Conservation (phyloP, 306 rosid species). For the Cucumis cinereus region DNA sequence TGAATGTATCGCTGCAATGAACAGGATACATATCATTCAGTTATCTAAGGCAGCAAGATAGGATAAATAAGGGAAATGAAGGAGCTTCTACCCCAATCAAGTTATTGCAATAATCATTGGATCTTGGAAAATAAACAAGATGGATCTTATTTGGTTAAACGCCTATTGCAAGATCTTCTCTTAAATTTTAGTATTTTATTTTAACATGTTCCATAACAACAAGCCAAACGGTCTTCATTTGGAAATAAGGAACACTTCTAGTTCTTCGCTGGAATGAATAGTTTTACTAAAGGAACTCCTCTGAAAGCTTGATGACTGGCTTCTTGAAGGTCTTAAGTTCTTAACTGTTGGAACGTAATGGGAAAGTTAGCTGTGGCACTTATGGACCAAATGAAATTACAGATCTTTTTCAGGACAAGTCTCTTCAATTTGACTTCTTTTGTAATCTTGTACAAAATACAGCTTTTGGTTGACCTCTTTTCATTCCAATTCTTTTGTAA, state of each 20-base stretch:
- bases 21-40: neutral
- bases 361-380: too few species aligned
- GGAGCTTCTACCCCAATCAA: neutral
- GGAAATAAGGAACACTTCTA: neutral
- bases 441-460: too few species aligned
- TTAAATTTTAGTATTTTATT: neutral
- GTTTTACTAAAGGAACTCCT: neutral
- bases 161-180: neutral
- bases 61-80: neutral
- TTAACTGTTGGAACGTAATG: too few species aligned
- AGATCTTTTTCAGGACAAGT: too few species aligned
- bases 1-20: slow-evolving; percentile 79
- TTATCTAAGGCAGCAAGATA: neutral
- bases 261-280: neutral
- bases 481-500: too few species aligned
- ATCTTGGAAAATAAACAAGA: neutral
- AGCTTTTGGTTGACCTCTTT: too few species aligned
- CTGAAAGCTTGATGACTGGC: too few species aligned
- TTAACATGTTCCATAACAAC: neutral
- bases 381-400: too few species aligned
- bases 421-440: too few species aligned
- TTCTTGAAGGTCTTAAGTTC: too few species aligned
- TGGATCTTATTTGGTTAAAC: neutral
- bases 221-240: neutral
- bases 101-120: neutral